Evolutionary conservation across 257 asterid species (phyloP).

Genomic region (Cinchona pubescens): DNA sequence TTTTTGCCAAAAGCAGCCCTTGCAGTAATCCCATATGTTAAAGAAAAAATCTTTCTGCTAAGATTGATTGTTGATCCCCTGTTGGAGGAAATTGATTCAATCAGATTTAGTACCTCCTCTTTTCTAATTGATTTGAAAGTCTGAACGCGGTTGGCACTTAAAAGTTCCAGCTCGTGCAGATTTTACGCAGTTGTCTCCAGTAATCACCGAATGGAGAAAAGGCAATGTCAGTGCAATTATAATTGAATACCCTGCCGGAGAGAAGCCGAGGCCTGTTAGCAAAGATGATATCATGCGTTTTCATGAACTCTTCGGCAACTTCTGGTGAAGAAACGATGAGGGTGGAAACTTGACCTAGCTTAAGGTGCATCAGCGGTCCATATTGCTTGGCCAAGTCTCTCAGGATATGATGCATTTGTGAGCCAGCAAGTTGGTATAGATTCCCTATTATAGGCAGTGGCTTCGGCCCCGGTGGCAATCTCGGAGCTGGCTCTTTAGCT

Average conservation of each 20-base stretch:
- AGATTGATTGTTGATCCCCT: constrained; percentile 27
- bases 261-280: constrained; percentile 32
- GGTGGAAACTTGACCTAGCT: constrained; percentile 29
- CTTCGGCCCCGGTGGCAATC: constrained; percentile 2
- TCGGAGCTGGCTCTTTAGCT: neutral
- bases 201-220: constrained; percentile 33
- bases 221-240: constrained; percentile 17
- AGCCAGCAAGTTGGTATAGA: constrained; percentile 24
- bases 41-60: constrained; percentile 17
- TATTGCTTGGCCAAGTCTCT: constrained; percentile 24
- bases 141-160: constrained; percentile 6
- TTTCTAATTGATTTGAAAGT: constrained; percentile 25
- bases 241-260: neutral
- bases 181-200: constrained; percentile 42
- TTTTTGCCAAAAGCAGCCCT: constrained; percentile 32
- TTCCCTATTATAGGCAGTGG: constrained; percentile 7
- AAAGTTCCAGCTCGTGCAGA: constrained; percentile 36
- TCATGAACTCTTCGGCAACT: constrained; percentile 18
- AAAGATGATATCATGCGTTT: constrained; percentile 28
- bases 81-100: constrained; percentile 1
- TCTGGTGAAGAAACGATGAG: constrained; percentile 32
- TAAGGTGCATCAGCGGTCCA: constrained; percentile 39
- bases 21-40: constrained; percentile 1
- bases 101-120: constrained; percentile 13
- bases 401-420: constrained; percentile 23